Base-by-base conservation (phyloP, 208 protist genomes). In the Naegleria lovaniensis region DNA sequence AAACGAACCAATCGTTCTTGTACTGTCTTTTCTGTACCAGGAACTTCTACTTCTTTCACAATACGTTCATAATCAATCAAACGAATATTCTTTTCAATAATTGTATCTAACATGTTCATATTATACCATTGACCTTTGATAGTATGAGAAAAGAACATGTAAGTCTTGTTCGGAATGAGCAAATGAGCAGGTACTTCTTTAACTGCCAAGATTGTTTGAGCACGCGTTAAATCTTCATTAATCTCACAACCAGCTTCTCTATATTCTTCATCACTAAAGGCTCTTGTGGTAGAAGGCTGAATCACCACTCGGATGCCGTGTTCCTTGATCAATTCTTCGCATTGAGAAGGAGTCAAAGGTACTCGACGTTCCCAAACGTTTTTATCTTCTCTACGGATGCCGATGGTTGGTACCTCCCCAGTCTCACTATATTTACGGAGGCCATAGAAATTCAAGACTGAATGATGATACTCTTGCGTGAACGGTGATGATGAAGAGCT, bases 41-140 rank as follows among this genome's bases (percentile, higher is more conserved):
- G 85, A 67, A 88, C 33, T 95, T 90, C 67, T 13, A 51, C 36
- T 59, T 92, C 92, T 39, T 90, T 85, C 16, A 92, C 92, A 33
- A 97, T 95, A 39, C 84, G 29, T 92, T 97, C 96, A 89, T 97
- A 97, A 92, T 97, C 96, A 52, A 97, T 93, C 36, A 97, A 91
- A 29, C 95, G 91, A 51, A 96, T 94, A 48, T 95, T 94, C 93
- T 94, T 95, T 15, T 93, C 58, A 38, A 96, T 89, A 39, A 95
- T 90, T 9, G 83, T 92, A 59, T 97, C 94, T 7, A 97, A 91
- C 84, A 96, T 92, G 75, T 83, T 88, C 96, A 97, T 97, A 91
- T 97, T 97, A 59, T 96, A 92, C 41, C 91, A 88, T 92, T 97
- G 96, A 5, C 92, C 96, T 90, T 97, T 97, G 91, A 95, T 93